Evolutionary conservation across 768 basidiomycete genomes (phyloP).

Genomic region (Dioszegia hungarica): DNA sequence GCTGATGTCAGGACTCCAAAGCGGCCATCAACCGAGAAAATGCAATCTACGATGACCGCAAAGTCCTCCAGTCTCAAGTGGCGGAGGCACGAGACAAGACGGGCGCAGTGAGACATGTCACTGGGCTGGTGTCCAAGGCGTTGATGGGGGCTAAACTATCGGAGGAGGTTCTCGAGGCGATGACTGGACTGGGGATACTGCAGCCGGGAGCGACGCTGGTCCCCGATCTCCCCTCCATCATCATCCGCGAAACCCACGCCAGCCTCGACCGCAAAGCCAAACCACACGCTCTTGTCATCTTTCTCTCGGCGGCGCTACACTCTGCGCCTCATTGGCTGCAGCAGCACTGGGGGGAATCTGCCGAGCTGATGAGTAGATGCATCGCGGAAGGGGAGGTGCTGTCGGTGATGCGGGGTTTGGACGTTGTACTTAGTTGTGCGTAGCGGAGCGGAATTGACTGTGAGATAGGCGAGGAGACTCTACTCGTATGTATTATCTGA

Average conservation of each 20-base stretch:
- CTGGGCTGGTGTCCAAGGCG: conserved; percentile 29
- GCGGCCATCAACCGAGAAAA: conserved; percentile 40
- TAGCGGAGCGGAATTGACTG: too few species aligned
- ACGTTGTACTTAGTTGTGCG: too few species aligned
- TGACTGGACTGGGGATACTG: conserved; percentile 29
- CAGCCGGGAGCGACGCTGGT: conserved; percentile 22
- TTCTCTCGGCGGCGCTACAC: conserved; percentile 18
- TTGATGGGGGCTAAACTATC: conserved; percentile 11
- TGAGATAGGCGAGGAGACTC: too few species aligned
- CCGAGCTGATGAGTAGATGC: conserved; percentile 31
- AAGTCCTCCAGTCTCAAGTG: conserved; percentile 23
- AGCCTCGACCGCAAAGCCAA: conserved; percentile 16
- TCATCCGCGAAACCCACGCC: conserved; percentile 23
- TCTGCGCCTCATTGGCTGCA: conserved; percentile 23
- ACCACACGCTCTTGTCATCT: conserved; percentile 2
- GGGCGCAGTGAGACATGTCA: conserved; percentile 23
- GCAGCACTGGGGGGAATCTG: conserved; percentile 32
- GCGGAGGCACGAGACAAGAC: conserved; percentile 30
- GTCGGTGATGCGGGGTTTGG: conserved; percentile 31
- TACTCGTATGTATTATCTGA: too few species aligned
- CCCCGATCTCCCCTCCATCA: conserved; percentile 28
- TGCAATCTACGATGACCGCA: conserved; percentile 21
- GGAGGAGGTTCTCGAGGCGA: conserved; percentile 34
- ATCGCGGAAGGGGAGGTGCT: conserved; percentile 25
- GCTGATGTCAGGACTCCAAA: conserved; percentile 26